phyloP scores from a whole-genome alignment of 805 yeast species.

The Spathaspora arborariae region DNA sequence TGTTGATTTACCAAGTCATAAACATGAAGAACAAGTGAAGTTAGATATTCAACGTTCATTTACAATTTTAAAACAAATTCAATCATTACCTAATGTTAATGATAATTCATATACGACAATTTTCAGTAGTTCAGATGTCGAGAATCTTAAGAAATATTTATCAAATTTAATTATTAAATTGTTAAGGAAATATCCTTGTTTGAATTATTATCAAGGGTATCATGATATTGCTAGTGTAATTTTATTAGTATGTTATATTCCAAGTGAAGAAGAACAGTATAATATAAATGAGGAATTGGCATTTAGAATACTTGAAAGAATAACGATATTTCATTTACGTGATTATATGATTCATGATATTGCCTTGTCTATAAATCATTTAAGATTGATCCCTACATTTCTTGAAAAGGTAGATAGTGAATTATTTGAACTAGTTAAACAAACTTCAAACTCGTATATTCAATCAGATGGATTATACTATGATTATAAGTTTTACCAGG shows the following conservation, averaged over 20 bases:
- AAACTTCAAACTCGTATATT: constrained; percentile 20
- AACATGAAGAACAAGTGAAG: constrained; percentile 74
- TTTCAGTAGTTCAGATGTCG: constrained; percentile 26
- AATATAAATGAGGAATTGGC: constrained; percentile 26
- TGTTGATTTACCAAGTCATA: constrained; percentile 44
- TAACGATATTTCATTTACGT: constrained; percentile 62
- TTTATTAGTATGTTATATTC: constrained; percentile 44
- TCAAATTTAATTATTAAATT: constrained; percentile 46
- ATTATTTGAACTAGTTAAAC: constrained; percentile 42
- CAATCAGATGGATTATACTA: constrained; percentile 23
- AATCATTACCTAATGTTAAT: constrained; percentile 15
- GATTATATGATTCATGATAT: constrained; percentile 82
- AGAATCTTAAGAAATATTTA: constrained; percentile 39
- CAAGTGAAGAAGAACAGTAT: constrained; percentile 1
- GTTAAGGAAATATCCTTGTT: constrained; percentile 54
- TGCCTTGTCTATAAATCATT: constrained; percentile 60
- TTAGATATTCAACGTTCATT: constrained; percentile 78
- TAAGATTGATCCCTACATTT: constrained; percentile 63
- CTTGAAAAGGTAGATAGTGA: constrained; percentile 46
- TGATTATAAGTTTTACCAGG: constrained; percentile 48
- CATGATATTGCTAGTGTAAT: constrained; percentile 81
- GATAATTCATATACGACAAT: constrained; percentile 30
- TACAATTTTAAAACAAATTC: constrained; percentile 32
- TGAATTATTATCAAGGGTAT: constrained; percentile 87
- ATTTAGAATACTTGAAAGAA: constrained; percentile 45